Conservation (phyloP, 177 flowering plant species). For the Vitis hybrid region DNA sequence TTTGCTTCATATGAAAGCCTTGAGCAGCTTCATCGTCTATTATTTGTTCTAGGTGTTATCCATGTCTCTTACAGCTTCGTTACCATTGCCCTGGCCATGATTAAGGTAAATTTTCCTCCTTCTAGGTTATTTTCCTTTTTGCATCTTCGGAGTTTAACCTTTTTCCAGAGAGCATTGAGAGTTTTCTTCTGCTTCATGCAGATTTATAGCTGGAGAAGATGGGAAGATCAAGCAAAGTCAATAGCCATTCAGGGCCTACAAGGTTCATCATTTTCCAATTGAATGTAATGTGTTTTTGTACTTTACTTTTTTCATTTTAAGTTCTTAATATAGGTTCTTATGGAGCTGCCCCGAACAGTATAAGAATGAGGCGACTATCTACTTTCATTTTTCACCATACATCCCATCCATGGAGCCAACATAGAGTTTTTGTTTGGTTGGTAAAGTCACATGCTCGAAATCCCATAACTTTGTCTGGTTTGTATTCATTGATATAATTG, state of each 20-base stretch:
- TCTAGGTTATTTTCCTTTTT: background rate
- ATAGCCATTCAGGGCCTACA: constrained; percentile 34
- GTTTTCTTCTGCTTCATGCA: constrained; percentile 24
- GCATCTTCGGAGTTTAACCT: background rate
- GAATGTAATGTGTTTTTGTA: background rate
- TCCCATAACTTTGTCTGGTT: background rate
- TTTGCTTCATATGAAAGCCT: constrained; percentile 81
- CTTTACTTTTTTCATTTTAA: background rate
- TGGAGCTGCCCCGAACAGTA: constrained; percentile 16
- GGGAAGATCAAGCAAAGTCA: constrained; percentile 76
- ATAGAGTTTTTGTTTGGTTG: constrained; percentile 79
- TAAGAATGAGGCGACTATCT: constrained; percentile 43
- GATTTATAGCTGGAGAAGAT: constrained; percentile 89
- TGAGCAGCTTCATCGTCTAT: constrained; percentile 86
- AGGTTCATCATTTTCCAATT: constrained; percentile 30
- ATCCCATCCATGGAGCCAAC: constrained; percentile 88
- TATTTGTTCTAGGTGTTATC: constrained; percentile 69
- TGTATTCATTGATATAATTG: too few relatives aligned
- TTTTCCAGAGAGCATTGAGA: background rate
- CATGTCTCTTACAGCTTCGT: constrained; percentile 74
- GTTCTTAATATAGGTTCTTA: constrained; percentile 27
- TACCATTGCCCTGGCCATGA: constrained; percentile 70
- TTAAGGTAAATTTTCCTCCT: constrained; percentile 50
- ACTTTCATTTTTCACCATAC: constrained; percentile 62
- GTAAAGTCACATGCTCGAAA: constrained; percentile 32